Conservation (phyloP, 306 rosid species). For the Carpinus viminea region DNA sequence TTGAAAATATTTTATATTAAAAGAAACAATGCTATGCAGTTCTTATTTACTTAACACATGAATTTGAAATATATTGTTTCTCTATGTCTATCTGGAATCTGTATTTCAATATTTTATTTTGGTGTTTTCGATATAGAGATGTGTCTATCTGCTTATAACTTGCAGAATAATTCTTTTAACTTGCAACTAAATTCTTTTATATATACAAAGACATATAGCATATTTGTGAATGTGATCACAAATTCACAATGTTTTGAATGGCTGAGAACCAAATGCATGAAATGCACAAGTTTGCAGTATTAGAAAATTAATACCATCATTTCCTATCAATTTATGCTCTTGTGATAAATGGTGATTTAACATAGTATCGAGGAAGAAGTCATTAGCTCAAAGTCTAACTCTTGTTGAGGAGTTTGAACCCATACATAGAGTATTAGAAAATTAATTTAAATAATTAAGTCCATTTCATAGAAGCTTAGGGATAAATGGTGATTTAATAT, state of each 20-base stretch:
- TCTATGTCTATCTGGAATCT: too few species aligned
- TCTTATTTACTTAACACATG: neutral
- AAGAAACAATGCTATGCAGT: neutral
- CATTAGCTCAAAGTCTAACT: too few species aligned
- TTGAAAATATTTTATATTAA: too few species aligned
- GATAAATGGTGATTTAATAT: neutral
- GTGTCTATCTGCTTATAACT: neutral
- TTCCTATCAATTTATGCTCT: too few species aligned
- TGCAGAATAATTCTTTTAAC: neutral
- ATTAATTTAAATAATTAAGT: too few species aligned
- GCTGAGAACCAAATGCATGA: neutral
- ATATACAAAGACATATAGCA: neutral
- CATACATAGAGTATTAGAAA: too few species aligned
- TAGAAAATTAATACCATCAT: too few species aligned
- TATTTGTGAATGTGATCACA: neutral
- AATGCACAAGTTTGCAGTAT: neutral
- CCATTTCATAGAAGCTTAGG: too few species aligned
- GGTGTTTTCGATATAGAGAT: neutral
- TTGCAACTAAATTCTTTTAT: neutral
- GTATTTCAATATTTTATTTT: neutral
- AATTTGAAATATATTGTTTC: neutral
- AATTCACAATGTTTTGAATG: constrained; percentile 3
- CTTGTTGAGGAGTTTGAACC: too few species aligned
- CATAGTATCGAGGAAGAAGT: too few species aligned
- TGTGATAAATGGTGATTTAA: too few species aligned